Evolutionary conservation across 352 stramenopile genomes (phyloP).

Genomic region (Phytopythium chamaehyphon): DNA sequence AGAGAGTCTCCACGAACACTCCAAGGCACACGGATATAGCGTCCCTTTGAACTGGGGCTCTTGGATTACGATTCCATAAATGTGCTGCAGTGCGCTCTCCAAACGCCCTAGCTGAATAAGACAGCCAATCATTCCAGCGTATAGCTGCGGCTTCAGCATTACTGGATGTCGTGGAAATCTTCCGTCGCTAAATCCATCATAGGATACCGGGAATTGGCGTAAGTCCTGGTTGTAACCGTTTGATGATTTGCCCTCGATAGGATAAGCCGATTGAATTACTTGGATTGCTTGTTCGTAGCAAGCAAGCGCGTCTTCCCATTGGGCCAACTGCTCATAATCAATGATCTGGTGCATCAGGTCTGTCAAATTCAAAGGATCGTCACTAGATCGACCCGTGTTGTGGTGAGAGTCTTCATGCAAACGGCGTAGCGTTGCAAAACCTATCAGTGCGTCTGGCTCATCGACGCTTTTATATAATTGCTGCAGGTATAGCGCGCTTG

Average conservation of each 20-base stretch:
- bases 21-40: slow-evolving; percentile 75
- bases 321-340: slow-evolving; percentile 62
- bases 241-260: slow-evolving; percentile 5
- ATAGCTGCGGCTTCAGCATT: slow-evolving; percentile 65
- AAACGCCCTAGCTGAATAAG: slow-evolving; percentile 81
- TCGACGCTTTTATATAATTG: slow-evolving; percentile 76
- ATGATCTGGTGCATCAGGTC: slow-evolving; percentile 69
- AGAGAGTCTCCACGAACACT: slow-evolving; percentile 84
- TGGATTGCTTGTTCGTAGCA: slow-evolving; percentile 80
- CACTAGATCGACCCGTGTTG: slow-evolving; percentile 12
- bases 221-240: not conserved
- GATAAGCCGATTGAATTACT: slow-evolving; percentile 51
- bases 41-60: slow-evolving; percentile 75
- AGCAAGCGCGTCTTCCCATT: slow-evolving; percentile 72
- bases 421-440: slow-evolving; percentile 51
- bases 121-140: slow-evolving; percentile 78
- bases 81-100: slow-evolving; percentile 83
- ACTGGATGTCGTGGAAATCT: slow-evolving; percentile 40
- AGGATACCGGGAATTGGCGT: slow-evolving; percentile 5
- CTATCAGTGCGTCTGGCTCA: slow-evolving; percentile 60
- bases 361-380: slow-evolving; percentile 46
- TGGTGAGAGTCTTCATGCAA: slow-evolving; percentile 41
- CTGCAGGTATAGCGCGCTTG: slow-evolving; percentile 67
- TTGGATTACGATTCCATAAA: slow-evolving; percentile 80
- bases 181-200: slow-evolving; percentile 19